A percentile compares a stretch with the other conserved stretches of the same genome.
phyloP scores from a whole-genome alignment of 2,329 filamentous ascomycete species.

The Talaromyces sp. region DNA sequence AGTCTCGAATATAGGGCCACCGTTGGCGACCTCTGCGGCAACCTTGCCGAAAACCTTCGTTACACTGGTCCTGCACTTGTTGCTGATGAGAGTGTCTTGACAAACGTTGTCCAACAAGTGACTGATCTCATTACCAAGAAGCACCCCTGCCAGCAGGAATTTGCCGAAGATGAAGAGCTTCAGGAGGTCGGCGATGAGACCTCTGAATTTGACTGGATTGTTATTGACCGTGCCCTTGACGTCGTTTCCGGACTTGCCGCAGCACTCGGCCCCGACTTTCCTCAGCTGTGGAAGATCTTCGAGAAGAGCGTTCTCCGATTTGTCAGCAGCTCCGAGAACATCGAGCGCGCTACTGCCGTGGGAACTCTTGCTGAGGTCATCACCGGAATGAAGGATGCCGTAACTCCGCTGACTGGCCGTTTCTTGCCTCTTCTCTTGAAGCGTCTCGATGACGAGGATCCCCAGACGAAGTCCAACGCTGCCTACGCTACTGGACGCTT shows the following conservation, averaged over 20 bases:
- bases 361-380: constrained; percentile 90
- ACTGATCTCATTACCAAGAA: constrained; percentile 79
- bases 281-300: constrained; percentile 91
- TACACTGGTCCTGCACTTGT: constrained; percentile 84
- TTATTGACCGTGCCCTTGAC: constrained; percentile 90
- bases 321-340: constrained; percentile 76
- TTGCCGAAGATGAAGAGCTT: constrained; percentile 75
- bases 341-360: constrained; percentile 85
- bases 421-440: constrained; percentile 80
- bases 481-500: constrained; percentile 87
- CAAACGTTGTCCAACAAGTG: constrained; percentile 72
- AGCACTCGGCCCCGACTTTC: constrained; percentile 76
- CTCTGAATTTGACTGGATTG: constrained; percentile 96
- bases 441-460: constrained; percentile 82
- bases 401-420: constrained; percentile 73
- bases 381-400: constrained; percentile 74
- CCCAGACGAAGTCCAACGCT: constrained; percentile 91
- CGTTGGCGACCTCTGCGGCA: constrained; percentile 93
- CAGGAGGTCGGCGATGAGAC: constrained; percentile 71
- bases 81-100: constrained; percentile 66
- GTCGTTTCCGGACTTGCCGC: constrained; percentile 80
- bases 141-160: constrained; percentile 89
- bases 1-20: constrained; percentile 59
- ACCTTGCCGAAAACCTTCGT: constrained; percentile 85
- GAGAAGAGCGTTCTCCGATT: constrained; percentile 89